Conservation (phyloP, 1,284 basidiomycete species). For the Ustilago tritici region DNA sequence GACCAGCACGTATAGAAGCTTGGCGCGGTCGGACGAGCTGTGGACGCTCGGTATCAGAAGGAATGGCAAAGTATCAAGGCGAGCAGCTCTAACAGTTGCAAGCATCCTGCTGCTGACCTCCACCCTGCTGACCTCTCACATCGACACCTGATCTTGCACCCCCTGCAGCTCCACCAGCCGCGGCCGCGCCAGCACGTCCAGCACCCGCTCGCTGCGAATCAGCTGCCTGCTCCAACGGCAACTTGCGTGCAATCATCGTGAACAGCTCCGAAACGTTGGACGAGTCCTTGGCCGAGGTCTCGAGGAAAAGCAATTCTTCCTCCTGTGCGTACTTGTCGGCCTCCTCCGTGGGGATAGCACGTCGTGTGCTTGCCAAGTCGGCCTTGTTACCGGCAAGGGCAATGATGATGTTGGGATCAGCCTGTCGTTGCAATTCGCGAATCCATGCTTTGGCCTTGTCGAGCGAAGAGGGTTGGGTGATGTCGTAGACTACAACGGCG, state of each 20-base stretch:
- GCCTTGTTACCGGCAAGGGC: constrained; percentile 95
- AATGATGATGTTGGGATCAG: constrained; percentile 85
- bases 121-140: constrained; percentile 45
- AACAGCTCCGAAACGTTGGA: constrained; percentile 84
- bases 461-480: constrained; percentile 74
- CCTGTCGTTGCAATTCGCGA: constrained; percentile 93
- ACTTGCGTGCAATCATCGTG: constrained; percentile 64
- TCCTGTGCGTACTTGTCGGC: constrained; percentile 94
- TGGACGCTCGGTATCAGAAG: not conserved
- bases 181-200: constrained; percentile 38
- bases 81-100: constrained; percentile 50
- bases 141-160: constrained; percentile 51
- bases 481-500: constrained; percentile 68
- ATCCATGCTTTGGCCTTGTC: constrained; percentile 98
- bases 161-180: constrained; percentile 18
- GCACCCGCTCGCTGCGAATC: constrained; percentile 41
- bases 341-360: constrained; percentile 62
- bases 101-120: constrained; percentile 48
- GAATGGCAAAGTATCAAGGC: not conserved
- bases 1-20: not conserved
- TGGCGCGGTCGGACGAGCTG: not conserved
- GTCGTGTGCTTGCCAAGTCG: constrained; percentile 78
- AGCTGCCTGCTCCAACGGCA: constrained; percentile 63
- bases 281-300: constrained; percentile 94
- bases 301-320: constrained; percentile 93